Evolutionary conservation across 73 alveolate genomes (phyloP), one percentile per base, ranked within the genome.

Genomic region (Paramecium primaurelia): DNA sequence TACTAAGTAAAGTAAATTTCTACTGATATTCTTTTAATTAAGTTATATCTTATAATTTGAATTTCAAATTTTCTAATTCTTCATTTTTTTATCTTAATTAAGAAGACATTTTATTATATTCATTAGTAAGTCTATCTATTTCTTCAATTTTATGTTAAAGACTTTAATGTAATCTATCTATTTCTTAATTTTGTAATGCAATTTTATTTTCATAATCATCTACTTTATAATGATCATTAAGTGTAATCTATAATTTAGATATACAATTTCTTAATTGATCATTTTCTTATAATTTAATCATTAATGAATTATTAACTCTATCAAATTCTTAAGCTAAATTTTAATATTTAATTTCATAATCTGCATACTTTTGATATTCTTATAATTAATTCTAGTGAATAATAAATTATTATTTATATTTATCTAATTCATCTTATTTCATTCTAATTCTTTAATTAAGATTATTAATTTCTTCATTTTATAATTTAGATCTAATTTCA

Each of bases 161-260:
- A 75, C 88, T 75, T 37, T 75, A 75, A 75, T 75, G 88, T 4
- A 75, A 38, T 16, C 59, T 25, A 36, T 75, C 88, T 2, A 75
- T 75, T 20, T 75, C 88, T 75, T 75, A 14, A 42, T 42, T 42
- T 37, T 75, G 37, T 37, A 75, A 75, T 36, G 44, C 88, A 30
- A 75, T 75, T 38, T 75, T 75, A 36, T 75, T 75, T 75, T 75
- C 88, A 34, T 75, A 75, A 75, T 75, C 88, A 8, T 75, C 88
- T n/a, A 75, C 47, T 75, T 75, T 75, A 38, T 38, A 36, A 75
- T 75, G 58, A 75, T 75, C 88, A 75, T 75, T 75, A 22, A 75
- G 47, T 3, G 88, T 75, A 38, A 75, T 75, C 22, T 75, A 75
- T n/a, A 75, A 42, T 75, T 75, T 75, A 8, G 88, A 4, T 6